Evolutionary conservation across 345 rosid genomes (phyloP).

Genomic region (Lepidium didymum): DNA sequence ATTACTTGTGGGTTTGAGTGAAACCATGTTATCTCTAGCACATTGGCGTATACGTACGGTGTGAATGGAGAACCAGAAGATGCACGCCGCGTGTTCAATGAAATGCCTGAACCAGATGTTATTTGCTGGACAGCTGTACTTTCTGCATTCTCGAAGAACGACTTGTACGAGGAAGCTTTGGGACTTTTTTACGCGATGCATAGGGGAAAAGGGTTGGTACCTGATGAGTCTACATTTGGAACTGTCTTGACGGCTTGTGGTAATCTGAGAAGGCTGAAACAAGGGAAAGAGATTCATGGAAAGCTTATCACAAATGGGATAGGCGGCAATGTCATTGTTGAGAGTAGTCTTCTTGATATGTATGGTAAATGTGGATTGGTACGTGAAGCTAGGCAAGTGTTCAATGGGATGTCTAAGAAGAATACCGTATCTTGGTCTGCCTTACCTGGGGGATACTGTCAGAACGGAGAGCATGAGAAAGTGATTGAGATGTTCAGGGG

Average conservation of each 20-base stretch:
- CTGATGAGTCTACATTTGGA: slow-evolving; percentile 73
- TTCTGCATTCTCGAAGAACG: slow-evolving; percentile 63
- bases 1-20: slow-evolving; percentile 48
- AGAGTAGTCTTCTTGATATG: slow-evolving; percentile 90
- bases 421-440: slow-evolving; percentile 83
- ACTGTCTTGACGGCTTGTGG: slow-evolving; percentile 78
- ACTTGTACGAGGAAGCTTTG: slow-evolving; percentile 48
- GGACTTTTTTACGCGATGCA: slow-evolving; percentile 49
- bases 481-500: slow-evolving; percentile 57
- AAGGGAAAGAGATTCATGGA: slow-evolving; percentile 77
- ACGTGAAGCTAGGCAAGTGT: slow-evolving; percentile 48
- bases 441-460: slow-evolving; percentile 76
- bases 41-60: slow-evolving; percentile 73
- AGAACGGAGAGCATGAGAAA: slow-evolving; percentile 51
- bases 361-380: slow-evolving; percentile 76
- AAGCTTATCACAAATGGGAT: slow-evolving; percentile 47
- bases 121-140: slow-evolving; percentile 77
- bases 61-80: slow-evolving; percentile 34
- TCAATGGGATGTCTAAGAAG: slow-evolving; percentile 57
- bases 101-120: slow-evolving; percentile 67
- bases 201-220: slow-evolving; percentile 36
- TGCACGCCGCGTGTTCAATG: slow-evolving; percentile 60
- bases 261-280: slow-evolving; percentile 55
- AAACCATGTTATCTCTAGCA: slow-evolving; percentile 49
- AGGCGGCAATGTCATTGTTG: slow-evolving; percentile 52